These are phyloP conservation scores for Phascolomyces articulosus DNA, from an alignment of 371 early-diverging fungal species.

Conservation along the genomic window DNA sequence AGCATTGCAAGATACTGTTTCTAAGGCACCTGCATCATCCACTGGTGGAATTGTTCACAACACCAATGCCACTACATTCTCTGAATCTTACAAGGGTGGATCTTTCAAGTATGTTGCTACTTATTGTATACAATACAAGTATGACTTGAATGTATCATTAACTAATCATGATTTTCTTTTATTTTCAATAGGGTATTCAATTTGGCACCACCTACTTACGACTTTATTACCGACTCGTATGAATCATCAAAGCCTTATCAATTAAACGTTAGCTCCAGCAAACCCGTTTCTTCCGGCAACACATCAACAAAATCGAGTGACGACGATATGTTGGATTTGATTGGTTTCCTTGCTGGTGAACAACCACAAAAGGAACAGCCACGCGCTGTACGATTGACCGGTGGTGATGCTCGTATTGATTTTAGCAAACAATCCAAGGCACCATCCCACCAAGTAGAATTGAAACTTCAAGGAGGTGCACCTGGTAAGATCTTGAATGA, in stretches of 20 bases:
- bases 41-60: constrained; percentile 25
- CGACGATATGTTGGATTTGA: constrained; percentile 40
- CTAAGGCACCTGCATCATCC: constrained; percentile 45
- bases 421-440: constrained; percentile 23
- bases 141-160: too few species aligned
- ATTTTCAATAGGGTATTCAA: constrained; percentile 37
- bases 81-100: constrained; percentile 36
- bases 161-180: neutral
- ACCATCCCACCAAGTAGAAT: constrained; percentile 26
- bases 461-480: constrained; percentile 40
- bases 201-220: constrained; percentile 45
- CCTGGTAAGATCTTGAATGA: constrained; percentile 41
- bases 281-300: constrained; percentile 12
- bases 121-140: too few species aligned
- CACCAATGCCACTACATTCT: constrained; percentile 16
- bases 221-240: constrained; percentile 51
- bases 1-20: constrained; percentile 74
- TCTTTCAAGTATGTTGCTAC: constrained; percentile 47
- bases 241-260: constrained; percentile 41
- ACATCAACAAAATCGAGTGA: constrained; percentile 12
- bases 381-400: constrained; percentile 22
- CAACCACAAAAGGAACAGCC: constrained; percentile 9
- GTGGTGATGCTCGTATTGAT: constrained; percentile 20
- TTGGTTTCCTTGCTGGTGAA: constrained; percentile 41
- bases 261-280: constrained; percentile 27